Conservation (phyloP, 83 land plant species). For the Thuja plicata region DNA sequence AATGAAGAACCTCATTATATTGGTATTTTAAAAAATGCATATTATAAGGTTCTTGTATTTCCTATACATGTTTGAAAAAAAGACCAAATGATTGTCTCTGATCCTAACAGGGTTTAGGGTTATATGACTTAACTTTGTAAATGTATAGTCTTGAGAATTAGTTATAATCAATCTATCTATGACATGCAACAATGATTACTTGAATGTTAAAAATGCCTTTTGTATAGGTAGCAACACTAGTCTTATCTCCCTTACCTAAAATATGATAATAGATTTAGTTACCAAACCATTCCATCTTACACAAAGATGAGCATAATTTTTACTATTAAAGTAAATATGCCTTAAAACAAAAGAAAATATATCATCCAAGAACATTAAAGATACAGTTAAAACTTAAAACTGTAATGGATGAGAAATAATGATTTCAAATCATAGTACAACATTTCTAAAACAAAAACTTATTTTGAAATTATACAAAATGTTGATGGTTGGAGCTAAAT, state of each 20-base stretch:
- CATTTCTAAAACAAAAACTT: background rate
- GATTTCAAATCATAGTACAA: background rate
- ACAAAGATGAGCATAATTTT: background rate
- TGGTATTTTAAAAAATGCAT: too few relatives aligned
- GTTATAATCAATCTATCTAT: background rate
- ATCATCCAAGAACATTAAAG: background rate
- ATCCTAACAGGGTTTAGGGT: too few relatives aligned
- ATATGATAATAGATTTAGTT: background rate
- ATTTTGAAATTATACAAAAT: background rate
- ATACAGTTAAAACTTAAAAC: background rate
- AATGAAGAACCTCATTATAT: too few relatives aligned
- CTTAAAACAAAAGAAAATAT: background rate
- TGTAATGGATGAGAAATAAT: background rate
- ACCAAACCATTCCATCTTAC: background rate
- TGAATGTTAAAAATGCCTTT: background rate
- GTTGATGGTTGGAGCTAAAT: background rate
- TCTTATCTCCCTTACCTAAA: background rate
- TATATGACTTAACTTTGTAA: too few relatives aligned
- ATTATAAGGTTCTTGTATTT: too few relatives aligned
- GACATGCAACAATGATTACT: background rate
- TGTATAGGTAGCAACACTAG: background rate
- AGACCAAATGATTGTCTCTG: too few relatives aligned
- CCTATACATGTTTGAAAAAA: too few relatives aligned
- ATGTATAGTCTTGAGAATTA: background rate
- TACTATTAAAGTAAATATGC: background rate